Evolutionary conservation across 768 basidiomycete genomes (phyloP), one percentile per base, ranked within the genome.

Genomic region (Naganishia kalamii): DNA sequence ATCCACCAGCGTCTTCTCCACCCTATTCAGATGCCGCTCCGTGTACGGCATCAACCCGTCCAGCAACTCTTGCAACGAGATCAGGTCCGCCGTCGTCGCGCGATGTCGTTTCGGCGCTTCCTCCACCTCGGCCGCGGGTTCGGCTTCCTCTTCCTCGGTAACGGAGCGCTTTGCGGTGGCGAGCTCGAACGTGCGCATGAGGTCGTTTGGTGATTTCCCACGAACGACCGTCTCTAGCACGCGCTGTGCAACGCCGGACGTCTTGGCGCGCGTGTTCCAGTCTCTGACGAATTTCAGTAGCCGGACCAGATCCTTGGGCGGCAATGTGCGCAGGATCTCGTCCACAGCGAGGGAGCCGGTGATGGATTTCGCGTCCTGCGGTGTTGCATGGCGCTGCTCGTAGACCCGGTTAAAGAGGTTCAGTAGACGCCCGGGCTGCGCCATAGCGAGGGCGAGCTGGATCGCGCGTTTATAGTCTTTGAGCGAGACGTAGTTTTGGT

Each of bases 201-300:
- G 80, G 37, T 91, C 87, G 35, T 88, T 88, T 5, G 87, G 85
- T 0, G 86, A 80, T 30, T 86, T 85, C 67, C 88, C 79, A 77
- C 89, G 89, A 67, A 97, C 77, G 54, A 97, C 79, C 4, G 92
- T 87, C 72, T 88, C 85, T 63, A 99, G 78, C 44, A 97, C 82
- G 33, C 81, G 81, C 79, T 99, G 96, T 7, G 94, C 94, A 47
- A 96, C 83, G 19, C 80, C 81, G 68, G 88, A 88, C 23, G 89
- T 92, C 73, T 86, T 87, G n/a, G 89, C 88, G 67, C 86, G 87
- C n/a, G 92, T 86, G 77, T 98, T 99, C 96, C 96, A 99, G 70
- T 88, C 86, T 49, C 89, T 83, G 47, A 91, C 83, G 77, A 89
- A 92, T 19, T 84, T 84, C 60, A 97, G 80, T 37, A 99, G 82